Percentiles rank a stretch among this genome's conserved stretches.
phyloP scores from a whole-genome alignment of 2,329 filamentous ascomycete genomes.

The Neoascochyta sp. region DNA sequence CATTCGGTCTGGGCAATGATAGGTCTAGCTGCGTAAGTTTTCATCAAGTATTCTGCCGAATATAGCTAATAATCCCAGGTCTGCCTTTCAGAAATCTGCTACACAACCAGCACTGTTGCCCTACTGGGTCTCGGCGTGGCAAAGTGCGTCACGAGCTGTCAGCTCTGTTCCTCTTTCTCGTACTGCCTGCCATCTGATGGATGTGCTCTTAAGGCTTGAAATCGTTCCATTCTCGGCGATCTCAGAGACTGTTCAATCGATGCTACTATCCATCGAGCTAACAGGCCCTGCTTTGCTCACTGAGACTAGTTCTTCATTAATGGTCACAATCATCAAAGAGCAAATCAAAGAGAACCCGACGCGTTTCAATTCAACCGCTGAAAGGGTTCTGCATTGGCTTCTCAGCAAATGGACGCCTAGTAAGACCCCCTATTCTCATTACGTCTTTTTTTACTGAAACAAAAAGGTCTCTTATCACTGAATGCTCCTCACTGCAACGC shows the following conservation, averaged over 20 bases:
- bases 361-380: slow-evolving; percentile 63
- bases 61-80: slow-evolving; percentile 13
- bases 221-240: slow-evolving; percentile 66
- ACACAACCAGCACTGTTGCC: slow-evolving; percentile 35
- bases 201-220: slow-evolving; percentile 61
- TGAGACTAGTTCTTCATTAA: slow-evolving; percentile 74
- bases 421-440: slow-evolving; percentile 42
- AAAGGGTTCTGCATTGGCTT: slow-evolving; percentile 75
- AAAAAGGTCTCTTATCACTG: too few relatives aligned
- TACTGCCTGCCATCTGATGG: slow-evolving; percentile 70
- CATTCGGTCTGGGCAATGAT: slow-evolving; percentile 77
- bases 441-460: too few relatives aligned
- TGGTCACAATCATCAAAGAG: slow-evolving; percentile 64
- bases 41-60: background rate
- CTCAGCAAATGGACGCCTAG: slow-evolving; percentile 78
- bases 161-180: slow-evolving; percentile 69
- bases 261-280: slow-evolving; percentile 73
- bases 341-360: slow-evolving; percentile 66
- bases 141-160: slow-evolving; percentile 66
- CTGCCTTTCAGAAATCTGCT: slow-evolving; percentile 29
- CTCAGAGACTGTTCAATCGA: slow-evolving; percentile 65
- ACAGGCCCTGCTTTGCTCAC: slow-evolving; percentile 74
- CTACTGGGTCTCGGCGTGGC: slow-evolving; percentile 73
- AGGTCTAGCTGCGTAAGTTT: slow-evolving; percentile 68
- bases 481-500: slow-evolving; percentile 63